A percentile compares a stretch with the other conserved stretches of the same genome.
phyloP scores from a whole-genome alignment of 2,329 filamentous ascomycete genomes.

The Penicillium hordei region DNA sequence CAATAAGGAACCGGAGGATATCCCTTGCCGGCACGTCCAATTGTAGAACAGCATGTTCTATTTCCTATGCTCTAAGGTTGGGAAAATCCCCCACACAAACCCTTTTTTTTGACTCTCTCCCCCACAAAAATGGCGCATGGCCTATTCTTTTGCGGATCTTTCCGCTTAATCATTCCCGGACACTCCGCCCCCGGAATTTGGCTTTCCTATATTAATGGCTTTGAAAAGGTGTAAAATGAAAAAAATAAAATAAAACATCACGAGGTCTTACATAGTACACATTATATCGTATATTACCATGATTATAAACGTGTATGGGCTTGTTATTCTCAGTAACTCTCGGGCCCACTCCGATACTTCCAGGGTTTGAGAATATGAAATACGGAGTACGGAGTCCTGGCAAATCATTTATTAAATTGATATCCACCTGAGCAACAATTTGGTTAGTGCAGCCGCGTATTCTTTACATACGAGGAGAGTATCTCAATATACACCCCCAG shows the following conservation, averaged over 20 bases:
- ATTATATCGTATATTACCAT: not conserved
- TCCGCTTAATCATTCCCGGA: constrained; percentile 11
- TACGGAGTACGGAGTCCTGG: not conserved
- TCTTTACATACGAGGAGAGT: not conserved
- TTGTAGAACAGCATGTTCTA: not conserved
- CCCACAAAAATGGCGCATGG: constrained; percentile 32
- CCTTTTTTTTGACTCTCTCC: constrained; percentile 20
- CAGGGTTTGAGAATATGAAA: not conserved
- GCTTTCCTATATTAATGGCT: not conserved
- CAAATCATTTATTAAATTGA: no score
- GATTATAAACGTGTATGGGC: not conserved
- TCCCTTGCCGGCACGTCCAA: not conserved
- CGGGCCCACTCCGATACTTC: constrained; percentile 6
- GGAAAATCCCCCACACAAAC: constrained; percentile 28
- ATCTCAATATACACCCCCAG: not conserved
- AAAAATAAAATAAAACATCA: not conserved
- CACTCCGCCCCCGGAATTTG: constrained; percentile 12
- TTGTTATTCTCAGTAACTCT: constrained; percentile 4
- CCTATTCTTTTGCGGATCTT: constrained; percentile 19
- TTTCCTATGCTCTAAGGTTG: constrained; percentile 1
- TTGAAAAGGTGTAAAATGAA: not conserved
- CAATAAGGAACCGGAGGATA: constrained; percentile 10
- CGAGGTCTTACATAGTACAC: not conserved
- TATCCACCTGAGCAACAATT: not conserved
- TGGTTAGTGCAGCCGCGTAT: not conserved